Evolutionary conservation across 352 stramenopile species (phyloP).

Genomic region (Albugo candida): DNA sequence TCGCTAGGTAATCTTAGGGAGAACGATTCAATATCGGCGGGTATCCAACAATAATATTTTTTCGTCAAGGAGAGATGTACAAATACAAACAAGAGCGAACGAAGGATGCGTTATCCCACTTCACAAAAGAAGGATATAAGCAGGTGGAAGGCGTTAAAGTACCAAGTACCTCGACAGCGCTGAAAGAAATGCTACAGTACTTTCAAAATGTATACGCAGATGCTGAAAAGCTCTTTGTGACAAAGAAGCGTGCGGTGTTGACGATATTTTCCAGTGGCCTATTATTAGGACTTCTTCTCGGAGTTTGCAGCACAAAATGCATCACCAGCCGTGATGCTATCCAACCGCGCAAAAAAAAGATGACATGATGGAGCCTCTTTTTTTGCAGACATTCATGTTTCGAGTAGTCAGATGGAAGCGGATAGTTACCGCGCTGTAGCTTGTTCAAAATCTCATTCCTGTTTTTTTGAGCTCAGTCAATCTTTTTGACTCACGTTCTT

Average conservation of each 20-base stretch:
- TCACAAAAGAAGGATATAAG: constrained; percentile 44
- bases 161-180: constrained; percentile 12
- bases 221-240: constrained; percentile 38
- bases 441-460: constrained; percentile 29
- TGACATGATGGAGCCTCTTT: neutral
- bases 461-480: neutral
- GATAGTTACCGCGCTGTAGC: too few species aligned
- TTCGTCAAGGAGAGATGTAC: constrained; percentile 61
- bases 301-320: constrained; percentile 20
- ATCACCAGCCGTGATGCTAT: neutral
- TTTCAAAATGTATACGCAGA: constrained; percentile 30
- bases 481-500: neutral
- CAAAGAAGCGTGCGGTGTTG: constrained; percentile 72
- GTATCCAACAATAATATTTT: constrained; percentile 59
- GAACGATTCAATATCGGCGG: constrained; percentile 71
- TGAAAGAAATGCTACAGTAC: constrained; percentile 22
- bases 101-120: constrained; percentile 30
- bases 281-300: constrained; percentile 41
- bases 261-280: constrained; percentile 49
- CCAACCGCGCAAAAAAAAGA: constrained; percentile 11
- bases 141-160: constrained; percentile 15
- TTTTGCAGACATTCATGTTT: too few species aligned
- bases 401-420: too few species aligned
- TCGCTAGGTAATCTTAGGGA: constrained; percentile 8
- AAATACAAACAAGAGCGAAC: constrained; percentile 45